Conservation (phyloP, 2,329 filamentous ascomycete species). For the Colletotrichum brevisporum region DNA sequence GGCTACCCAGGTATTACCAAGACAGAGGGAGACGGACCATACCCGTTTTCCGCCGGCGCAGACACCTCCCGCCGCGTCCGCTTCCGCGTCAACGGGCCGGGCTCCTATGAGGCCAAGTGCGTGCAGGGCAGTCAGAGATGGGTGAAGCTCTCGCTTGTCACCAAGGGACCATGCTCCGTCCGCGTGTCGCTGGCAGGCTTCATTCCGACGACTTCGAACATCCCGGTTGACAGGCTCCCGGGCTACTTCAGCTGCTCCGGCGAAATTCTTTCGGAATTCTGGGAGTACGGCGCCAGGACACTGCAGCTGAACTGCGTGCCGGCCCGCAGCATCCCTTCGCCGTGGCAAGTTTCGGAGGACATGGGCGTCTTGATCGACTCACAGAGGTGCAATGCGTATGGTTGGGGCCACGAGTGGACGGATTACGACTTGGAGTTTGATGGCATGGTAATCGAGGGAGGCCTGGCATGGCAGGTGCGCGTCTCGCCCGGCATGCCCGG, state of each 20-base stretch:
- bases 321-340: conserved; percentile 8
- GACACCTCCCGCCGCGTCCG: conserved; percentile 13
- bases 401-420: conserved; percentile 10
- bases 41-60: conserved; percentile 16
- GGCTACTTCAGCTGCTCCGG: conserved; percentile 15
- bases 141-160: conserved; percentile 21
- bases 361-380: conserved; percentile 18
- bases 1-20: conserved; percentile 16
- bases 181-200: conserved; percentile 15
- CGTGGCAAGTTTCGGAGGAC: conserved; percentile 18
- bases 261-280: conserved; percentile 5
- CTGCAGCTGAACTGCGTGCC: conserved; percentile 19
- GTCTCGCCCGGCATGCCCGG: conserved; percentile 16
- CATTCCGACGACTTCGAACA: conserved; percentile 6
- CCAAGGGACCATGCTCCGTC: not conserved
- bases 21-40: conserved; percentile 1
- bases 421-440: conserved; percentile 19
- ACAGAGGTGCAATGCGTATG: conserved; percentile 17
- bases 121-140: conserved; percentile 20
- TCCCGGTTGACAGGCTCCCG: conserved; percentile 7
- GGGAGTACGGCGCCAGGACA: conserved; percentile 13
- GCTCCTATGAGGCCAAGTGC: conserved; percentile 20
- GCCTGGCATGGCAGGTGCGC: conserved; percentile 14
- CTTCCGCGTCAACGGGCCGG: conserved; percentile 14
- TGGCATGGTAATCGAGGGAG: conserved; percentile 13